A percentile compares a stretch with the other conserved stretches of the same genome.
These are phyloP conservation scores for Exophiala sp. DNA, from an alignment of 2,329 filamentous ascomycete species.

Conservation along the genomic window DNA sequence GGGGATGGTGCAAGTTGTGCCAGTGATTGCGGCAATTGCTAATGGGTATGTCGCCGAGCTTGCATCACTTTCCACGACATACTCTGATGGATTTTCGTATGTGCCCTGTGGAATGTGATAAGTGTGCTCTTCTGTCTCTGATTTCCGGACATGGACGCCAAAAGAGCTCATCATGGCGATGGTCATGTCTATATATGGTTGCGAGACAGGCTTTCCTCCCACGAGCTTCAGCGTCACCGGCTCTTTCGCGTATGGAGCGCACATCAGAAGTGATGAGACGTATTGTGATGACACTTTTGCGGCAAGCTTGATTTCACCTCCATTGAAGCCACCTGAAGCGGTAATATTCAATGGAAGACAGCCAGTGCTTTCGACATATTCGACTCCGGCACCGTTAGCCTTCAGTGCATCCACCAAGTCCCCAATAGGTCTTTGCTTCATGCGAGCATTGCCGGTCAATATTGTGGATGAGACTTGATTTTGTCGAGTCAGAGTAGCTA, in stretches of 20 bases:
- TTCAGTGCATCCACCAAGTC: constrained; percentile 86
- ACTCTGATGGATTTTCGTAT: constrained; percentile 80
- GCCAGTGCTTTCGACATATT: constrained; percentile 78
- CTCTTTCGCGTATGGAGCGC: constrained; percentile 91
- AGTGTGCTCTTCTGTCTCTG: constrained; percentile 75
- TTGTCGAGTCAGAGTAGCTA: constrained; percentile 76
- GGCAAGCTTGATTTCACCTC: constrained; percentile 84
- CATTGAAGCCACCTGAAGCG: constrained; percentile 77
- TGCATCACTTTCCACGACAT: constrained; percentile 92
- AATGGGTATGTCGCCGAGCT: constrained; percentile 96
- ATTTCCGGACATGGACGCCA: constrained; percentile 74
- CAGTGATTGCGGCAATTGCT: constrained; percentile 90
- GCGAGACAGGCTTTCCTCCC: constrained; percentile 95
- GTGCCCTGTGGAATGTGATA: constrained; percentile 86
- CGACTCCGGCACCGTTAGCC: constrained; percentile 79
- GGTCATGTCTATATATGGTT: constrained; percentile 98
- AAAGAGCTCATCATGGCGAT: constrained; percentile 96
- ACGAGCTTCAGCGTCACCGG: constrained; percentile 86
- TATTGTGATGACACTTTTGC: constrained; percentile 99
- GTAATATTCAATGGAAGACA: constrained; percentile 81
- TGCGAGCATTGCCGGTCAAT: constrained; percentile 88
- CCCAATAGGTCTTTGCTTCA: constrained; percentile 94
- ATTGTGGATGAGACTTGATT: constrained; percentile 64
- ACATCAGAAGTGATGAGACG: constrained; percentile 94
- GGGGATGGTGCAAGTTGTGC: constrained; percentile 90